These are phyloP conservation scores for Aspergillus ustus DNA, from an alignment of 2,329 filamentous ascomycete species.

Conservation along the genomic window DNA sequence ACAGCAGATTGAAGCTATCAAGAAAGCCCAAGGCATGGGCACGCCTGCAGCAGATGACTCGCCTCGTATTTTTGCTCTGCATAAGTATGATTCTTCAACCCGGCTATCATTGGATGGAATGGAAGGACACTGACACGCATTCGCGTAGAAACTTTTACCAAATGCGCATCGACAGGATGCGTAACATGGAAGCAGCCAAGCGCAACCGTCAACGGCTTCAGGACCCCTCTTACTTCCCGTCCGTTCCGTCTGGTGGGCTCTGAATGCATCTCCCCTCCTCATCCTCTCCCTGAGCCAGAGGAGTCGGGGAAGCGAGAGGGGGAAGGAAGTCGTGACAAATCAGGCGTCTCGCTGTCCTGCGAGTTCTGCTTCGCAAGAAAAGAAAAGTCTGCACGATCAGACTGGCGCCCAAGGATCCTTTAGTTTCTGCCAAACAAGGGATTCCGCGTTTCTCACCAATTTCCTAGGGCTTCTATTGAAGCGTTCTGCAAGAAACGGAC, in stretches of 20 bases:
- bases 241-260: slow-evolving; percentile 70
- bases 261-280: slow-evolving; percentile 20
- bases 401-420: neutral
- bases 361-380: neutral
- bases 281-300: neutral
- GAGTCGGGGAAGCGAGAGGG: neutral
- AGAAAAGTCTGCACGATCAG: neutral
- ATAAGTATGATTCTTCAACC: slow-evolving; percentile 62
- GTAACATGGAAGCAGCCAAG: slow-evolving; percentile 77
- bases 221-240: slow-evolving; percentile 80
- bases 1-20: slow-evolving; percentile 46
- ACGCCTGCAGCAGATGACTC: slow-evolving; percentile 62
- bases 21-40: slow-evolving; percentile 44
- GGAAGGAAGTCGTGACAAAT: neutral
- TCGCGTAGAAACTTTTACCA: slow-evolving; percentile 76
- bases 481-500: slow-evolving; percentile 1
- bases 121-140: slow-evolving; percentile 6
- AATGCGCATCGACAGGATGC: slow-evolving; percentile 78
- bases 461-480: slow-evolving; percentile 8
- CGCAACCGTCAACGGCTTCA: slow-evolving; percentile 79
- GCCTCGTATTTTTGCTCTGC: slow-evolving; percentile 80
- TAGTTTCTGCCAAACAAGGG: neutral
- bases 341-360: neutral
- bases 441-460: neutral
- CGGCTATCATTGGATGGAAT: neutral